Evolutionary conservation across 805 yeast genomes (phyloP).

Genomic region (Monosporozyma yasuniensis): DNA sequence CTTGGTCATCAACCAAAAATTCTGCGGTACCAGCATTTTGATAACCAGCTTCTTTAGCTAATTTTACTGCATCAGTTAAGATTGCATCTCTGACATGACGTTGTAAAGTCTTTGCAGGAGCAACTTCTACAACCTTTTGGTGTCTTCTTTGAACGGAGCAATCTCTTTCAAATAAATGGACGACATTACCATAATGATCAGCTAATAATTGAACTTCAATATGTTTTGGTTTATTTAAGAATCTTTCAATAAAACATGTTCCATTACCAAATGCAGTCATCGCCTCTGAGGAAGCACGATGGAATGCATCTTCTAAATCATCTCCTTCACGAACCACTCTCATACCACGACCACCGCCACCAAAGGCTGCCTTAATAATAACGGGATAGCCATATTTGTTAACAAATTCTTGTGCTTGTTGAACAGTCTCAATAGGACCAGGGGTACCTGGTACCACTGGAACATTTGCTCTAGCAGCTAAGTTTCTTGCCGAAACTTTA

Average conservation of each 20-base stretch:
- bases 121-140: conserved; percentile 97
- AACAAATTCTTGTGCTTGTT: conserved; percentile 74
- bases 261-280: conserved; percentile 93
- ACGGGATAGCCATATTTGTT: conserved; percentile 87
- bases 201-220: conserved; percentile 95
- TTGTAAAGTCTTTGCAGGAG: conserved; percentile 91
- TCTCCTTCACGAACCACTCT: conserved; percentile 97
- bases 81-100: conserved; percentile 80
- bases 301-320: conserved; percentile 81
- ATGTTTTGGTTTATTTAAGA: conserved; percentile 91
- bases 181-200: conserved; percentile 87
- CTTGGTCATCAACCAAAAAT: conserved; percentile 84
- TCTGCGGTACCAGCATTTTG: conserved; percentile 98
- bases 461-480: conserved; percentile 73
- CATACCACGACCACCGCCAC: conserved; percentile 99
- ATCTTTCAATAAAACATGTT: conserved; percentile 94
- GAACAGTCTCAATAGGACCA: conserved; percentile 80
- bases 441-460: conserved; percentile 98
- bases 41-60: conserved; percentile 82
- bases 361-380: conserved; percentile 96
- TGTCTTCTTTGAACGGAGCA: conserved; percentile 99
- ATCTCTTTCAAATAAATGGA: conserved; percentile 94
- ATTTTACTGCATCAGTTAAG: conserved; percentile 85
- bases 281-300: conserved; percentile 91
- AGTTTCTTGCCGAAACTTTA: conserved; percentile 85